phyloP scores from a whole-genome alignment of 106 monocot species.

The Amphibolis antarctica region DNA sequence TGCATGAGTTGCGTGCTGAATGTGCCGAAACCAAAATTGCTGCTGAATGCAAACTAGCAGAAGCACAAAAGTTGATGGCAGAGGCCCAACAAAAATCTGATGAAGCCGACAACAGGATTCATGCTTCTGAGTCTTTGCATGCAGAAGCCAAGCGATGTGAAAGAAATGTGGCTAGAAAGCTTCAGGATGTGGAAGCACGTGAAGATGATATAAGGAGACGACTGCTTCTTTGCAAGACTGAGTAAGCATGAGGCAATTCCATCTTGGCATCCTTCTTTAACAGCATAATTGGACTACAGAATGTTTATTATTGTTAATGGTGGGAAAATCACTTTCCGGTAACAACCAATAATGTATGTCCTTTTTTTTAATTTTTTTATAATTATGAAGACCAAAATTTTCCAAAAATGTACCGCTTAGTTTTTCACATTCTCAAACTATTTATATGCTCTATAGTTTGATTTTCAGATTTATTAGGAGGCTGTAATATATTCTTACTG shows the following conservation, averaged over 20 bases:
- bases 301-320: too few relatives aligned
- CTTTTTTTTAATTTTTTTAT: too few relatives aligned
- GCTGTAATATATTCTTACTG: too few relatives aligned
- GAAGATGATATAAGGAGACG: conserved; percentile 79
- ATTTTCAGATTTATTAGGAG: too few relatives aligned
- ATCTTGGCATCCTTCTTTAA: too few relatives aligned
- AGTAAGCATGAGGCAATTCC: conserved; percentile 29
- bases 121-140: conserved; percentile 41
- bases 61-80: conserved; percentile 43
- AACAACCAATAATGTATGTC: too few relatives aligned
- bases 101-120: conserved; percentile 55
- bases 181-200: conserved; percentile 80
- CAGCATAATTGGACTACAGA: too few relatives aligned
- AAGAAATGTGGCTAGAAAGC: conserved; percentile 42
- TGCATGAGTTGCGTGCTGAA: conserved; percentile 72
- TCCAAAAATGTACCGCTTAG: too few relatives aligned
- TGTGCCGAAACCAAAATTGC: conserved; percentile 72
- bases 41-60: conserved; percentile 65
- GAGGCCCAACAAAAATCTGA: conserved; percentile 53
- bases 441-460: too few relatives aligned
- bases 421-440: too few relatives aligned
- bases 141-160: conserved; percentile 53
- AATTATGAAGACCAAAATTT: too few relatives aligned
- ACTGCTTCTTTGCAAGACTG: conserved; percentile 32
- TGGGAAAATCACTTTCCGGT: too few relatives aligned